A percentile compares a stretch with the other conserved stretches of the same genome.
Conservation (phyloP, 1,139 yeast genomes). For the Kurtzmaniella quercitrusa region DNA sequence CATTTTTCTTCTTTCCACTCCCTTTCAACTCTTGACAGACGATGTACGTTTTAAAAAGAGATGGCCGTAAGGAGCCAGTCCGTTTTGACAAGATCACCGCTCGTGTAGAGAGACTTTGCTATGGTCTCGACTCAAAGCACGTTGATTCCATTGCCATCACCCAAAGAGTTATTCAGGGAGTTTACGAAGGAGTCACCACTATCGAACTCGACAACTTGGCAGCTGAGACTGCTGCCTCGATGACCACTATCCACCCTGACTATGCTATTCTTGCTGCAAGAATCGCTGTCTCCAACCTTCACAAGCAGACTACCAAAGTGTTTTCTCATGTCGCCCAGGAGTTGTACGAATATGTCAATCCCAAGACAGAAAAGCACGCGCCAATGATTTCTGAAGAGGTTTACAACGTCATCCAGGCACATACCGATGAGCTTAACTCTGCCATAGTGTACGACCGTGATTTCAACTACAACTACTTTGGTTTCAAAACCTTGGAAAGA, state of each 20-base stretch:
- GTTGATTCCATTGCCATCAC: conserved; percentile 89
- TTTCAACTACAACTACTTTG: conserved; percentile 77
- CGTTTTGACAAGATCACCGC: conserved; percentile 65
- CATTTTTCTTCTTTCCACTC: conserved; percentile 1
- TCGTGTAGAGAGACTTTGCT: conserved; percentile 55
- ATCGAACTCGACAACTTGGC: conserved; percentile 88
- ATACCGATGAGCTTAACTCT: conserved; percentile 70
- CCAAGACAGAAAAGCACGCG: conserved; percentile 62
- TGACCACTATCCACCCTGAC: conserved; percentile 97
- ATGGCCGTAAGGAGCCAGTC: conserved; percentile 84
- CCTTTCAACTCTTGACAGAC: conserved; percentile 3
- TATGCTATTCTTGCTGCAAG: conserved; percentile 94
- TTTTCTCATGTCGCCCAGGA: conserved; percentile 74
- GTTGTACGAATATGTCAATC: conserved; percentile 68
- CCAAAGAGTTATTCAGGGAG: conserved; percentile 84
- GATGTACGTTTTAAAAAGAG: conserved; percentile 56
- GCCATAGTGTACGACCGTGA: conserved; percentile 84
- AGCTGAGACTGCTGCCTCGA: conserved; percentile 94
- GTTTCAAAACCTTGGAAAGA: conserved; percentile 83
- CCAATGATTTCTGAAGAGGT: conserved; percentile 81
- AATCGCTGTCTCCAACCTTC: conserved; percentile 86
- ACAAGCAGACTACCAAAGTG: conserved; percentile 88
- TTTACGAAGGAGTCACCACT: conserved; percentile 94
- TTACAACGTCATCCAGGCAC: conserved; percentile 55
- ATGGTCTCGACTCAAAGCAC: conserved; percentile 78